Percentiles rank a stretch among this genome's conserved stretches.
These are phyloP conservation scores for Chenopodium suecicum DNA, from an alignment of 148 eudicot species.

Conservation along the genomic window DNA sequence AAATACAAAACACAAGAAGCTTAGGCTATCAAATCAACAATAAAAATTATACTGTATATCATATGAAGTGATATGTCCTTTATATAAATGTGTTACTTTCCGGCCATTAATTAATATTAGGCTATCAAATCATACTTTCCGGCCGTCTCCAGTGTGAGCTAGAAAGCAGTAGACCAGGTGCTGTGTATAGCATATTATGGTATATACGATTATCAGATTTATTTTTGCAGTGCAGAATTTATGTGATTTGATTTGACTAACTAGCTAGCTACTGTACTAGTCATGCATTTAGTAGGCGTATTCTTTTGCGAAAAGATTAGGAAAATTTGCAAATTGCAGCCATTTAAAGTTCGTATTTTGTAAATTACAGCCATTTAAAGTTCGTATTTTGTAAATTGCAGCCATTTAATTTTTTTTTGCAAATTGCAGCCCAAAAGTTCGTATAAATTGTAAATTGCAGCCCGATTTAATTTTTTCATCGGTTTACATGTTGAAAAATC, in stretches of 20 bases:
- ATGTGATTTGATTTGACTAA: not conserved
- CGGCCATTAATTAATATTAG: too few relatives aligned
- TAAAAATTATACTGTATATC: not conserved
- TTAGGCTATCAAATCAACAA: not conserved
- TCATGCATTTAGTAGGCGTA: not conserved
- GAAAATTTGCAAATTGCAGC: too few relatives aligned
- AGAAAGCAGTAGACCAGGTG: not conserved
- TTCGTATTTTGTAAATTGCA: too few relatives aligned
- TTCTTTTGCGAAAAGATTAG: not conserved
- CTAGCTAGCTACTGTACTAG: not conserved
- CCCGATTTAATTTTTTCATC: too few relatives aligned
- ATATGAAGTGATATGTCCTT: not conserved
- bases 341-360: too few relatives aligned
- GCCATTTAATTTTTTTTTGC: too few relatives aligned
- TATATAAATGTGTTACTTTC: not conserved
- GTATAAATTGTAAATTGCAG: too few relatives aligned
- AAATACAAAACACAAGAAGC: conserved; percentile 1
- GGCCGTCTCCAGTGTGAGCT: not conserved
- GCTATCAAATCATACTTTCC: not conserved
- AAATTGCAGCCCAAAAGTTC: too few relatives aligned
- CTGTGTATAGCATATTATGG: not conserved
- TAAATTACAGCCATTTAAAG: too few relatives aligned
- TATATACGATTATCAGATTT: not conserved
- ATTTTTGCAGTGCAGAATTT: not conserved
- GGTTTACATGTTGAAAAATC: too few relatives aligned